These are phyloP conservation scores for Powellomyces hirtus DNA, from an alignment of 192 early-diverging fungal genomes.

Conservation along the genomic window DNA sequence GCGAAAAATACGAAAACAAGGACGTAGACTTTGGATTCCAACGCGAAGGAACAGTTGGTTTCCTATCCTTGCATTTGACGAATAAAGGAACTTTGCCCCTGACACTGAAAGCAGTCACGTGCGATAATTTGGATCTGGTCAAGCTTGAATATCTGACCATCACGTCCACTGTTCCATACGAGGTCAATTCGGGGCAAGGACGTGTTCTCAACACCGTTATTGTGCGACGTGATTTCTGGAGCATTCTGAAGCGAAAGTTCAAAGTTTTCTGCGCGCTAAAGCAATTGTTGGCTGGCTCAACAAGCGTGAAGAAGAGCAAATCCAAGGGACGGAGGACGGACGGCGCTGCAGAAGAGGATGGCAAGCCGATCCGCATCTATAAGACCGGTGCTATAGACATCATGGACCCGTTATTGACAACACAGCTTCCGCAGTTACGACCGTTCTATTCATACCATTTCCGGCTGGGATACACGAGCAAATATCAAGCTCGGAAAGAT, in stretches of 20 bases:
- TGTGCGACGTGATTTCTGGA: constrained; percentile 53
- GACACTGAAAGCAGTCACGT: constrained; percentile 44
- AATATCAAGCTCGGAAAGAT: constrained; percentile 46
- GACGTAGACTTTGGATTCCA: constrained; percentile 56
- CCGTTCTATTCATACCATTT: constrained; percentile 60
- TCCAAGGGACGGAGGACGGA: constrained; percentile 19
- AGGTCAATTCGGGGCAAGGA: constrained; percentile 25
- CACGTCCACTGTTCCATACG: constrained; percentile 52
- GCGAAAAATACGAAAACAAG: constrained; percentile 56
- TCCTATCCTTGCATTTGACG: constrained; percentile 48
- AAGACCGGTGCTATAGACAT: background rate
- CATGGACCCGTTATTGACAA: constrained; percentile 14
- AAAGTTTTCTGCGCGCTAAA: constrained; percentile 47
- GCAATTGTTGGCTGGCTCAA: constrained; percentile 16
- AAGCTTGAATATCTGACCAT: constrained; percentile 49
- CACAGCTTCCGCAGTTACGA: constrained; percentile 39
- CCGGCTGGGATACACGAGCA: constrained; percentile 45
- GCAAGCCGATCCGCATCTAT: constrained; percentile 25
- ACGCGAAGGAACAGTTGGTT: constrained; percentile 53
- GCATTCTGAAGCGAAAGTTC: constrained; percentile 51
- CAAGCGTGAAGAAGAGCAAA: constrained; percentile 20
- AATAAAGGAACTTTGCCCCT: constrained; percentile 61
- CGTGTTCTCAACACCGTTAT: constrained; percentile 14
- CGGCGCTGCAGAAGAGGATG: constrained; percentile 28
- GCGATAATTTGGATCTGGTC: constrained; percentile 43